A percentile compares a stretch with the other conserved stretches of the same genome.
phyloP scores from a whole-genome alignment of 2,329 filamentous ascomycete species.

The Exophiala bonariae region DNA sequence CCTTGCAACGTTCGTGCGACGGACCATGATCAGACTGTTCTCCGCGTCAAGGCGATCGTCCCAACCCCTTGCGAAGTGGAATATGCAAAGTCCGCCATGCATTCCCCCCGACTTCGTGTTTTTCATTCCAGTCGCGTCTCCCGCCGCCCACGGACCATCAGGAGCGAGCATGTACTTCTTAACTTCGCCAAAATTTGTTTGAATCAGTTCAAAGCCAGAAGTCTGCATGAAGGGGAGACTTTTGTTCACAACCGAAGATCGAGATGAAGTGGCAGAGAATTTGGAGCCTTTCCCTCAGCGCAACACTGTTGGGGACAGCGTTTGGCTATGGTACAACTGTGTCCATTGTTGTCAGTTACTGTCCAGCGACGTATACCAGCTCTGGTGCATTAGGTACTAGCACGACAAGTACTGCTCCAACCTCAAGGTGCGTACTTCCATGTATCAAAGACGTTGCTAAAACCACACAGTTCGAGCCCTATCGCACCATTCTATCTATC shows the following conservation, averaged over 20 bases:
- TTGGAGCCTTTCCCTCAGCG: conserved; percentile 6
- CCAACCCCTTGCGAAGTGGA: too few relatives aligned
- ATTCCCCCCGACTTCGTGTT: conserved; percentile 12
- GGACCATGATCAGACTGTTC: too few relatives aligned
- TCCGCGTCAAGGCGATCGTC: too few relatives aligned
- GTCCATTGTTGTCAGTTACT: conserved; percentile 17
- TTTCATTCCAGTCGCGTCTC: conserved; percentile 18
- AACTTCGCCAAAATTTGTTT: neutral
- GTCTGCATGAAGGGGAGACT: neutral
- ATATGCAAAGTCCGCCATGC: too few relatives aligned
- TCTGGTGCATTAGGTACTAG: conserved; percentile 6
- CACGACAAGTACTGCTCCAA: conserved; percentile 7
- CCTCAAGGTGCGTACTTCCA: conserved; percentile 12
- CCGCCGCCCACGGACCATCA: conserved; percentile 12
- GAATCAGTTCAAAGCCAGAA: neutral
- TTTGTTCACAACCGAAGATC: too few relatives aligned
- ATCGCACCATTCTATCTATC: conserved; percentile 7
- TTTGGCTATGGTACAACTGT: conserved; percentile 21
- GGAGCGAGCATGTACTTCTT: neutral
- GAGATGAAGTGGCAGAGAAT: conserved; percentile 12
- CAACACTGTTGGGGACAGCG: conserved; percentile 7
- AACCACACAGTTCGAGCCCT: conserved; percentile 3
- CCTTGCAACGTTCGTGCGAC: too few relatives aligned
- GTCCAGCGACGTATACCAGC: conserved; percentile 18
- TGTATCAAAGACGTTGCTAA: neutral